Evolutionary conservation across 208 protist genomes (phyloP).

Genomic region (Trypanosomatidae sp.): DNA sequence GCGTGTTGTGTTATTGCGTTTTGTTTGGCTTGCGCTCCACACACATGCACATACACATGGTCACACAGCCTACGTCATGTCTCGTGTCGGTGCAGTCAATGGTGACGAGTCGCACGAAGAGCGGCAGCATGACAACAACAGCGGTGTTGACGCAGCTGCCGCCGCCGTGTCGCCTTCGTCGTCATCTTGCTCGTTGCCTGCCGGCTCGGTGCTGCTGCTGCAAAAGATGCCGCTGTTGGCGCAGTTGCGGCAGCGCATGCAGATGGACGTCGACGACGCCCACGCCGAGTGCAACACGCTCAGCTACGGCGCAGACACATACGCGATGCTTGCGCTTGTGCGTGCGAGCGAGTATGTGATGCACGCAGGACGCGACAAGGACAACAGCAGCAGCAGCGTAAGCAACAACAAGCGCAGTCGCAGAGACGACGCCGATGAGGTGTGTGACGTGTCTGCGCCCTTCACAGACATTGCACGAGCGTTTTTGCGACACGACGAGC

Average conservation of each 20-base stretch:
- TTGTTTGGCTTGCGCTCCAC: neutral
- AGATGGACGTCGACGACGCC: slow-evolving; percentile 13
- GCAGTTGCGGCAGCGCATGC: slow-evolving; percentile 12
- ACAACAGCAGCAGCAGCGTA: too few species aligned
- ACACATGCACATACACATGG: neutral
- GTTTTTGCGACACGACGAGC: too few species aligned
- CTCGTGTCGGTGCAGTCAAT: neutral
- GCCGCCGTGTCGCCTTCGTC: too few species aligned
- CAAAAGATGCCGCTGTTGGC: slow-evolving; percentile 43
- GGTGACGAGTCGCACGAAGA: neutral
- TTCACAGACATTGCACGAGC: too few species aligned
- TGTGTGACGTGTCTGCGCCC: too few species aligned
- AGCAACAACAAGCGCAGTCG: too few species aligned
- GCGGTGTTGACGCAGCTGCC: neutral
- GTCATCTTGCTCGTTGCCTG: too few species aligned
- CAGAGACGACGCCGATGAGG: too few species aligned
- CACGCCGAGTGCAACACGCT: slow-evolving; percentile 42
- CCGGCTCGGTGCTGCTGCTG: slow-evolving; percentile 36
- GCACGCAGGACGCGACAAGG: too few species aligned
- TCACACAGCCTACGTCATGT: neutral
- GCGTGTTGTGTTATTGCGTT: neutral
- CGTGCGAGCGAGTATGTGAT: slow-evolving; percentile 5
- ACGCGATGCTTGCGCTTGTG: slow-evolving; percentile 23
- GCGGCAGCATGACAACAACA: neutral
- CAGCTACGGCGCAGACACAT: slow-evolving; percentile 26